Evolutionary conservation across 2,329 filamentous ascomycete species (phyloP), one percentile per base, ranked within the genome.

Genomic region (Aureobasidium sp.): DNA sequence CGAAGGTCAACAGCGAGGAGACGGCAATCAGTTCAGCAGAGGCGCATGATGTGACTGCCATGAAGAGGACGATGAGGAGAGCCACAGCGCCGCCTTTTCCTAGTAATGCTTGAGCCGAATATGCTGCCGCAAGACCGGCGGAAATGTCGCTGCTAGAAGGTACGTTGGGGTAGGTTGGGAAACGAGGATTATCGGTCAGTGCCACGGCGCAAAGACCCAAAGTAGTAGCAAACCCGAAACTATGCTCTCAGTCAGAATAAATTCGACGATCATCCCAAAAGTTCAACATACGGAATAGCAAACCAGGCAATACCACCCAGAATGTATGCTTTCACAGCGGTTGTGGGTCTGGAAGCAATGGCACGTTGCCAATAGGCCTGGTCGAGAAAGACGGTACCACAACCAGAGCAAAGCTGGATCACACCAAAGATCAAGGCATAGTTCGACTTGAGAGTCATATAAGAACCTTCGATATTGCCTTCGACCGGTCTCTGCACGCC

Each of bases 281-380:
- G 3, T 3, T 15, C 5, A 15, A 37, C 34, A 3, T 37, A 37
- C 34, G 34, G 34, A 13, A 24, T 44, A 5, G 76, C 78, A 63
- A 79, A 79, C 74, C 78, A 80, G 3, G 77, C 77, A 7, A 81
- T 67, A 0, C 78, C 77, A 20, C 76, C 78, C 3, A 81, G 70
- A 32, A 72, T 68, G 47, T 73, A 73, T 12, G 69, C 76, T 57
- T 68, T 69, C 0, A 78, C 73, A n/a, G 72, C 72, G 17, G 71
- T 73, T 10, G 71, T 69, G 2, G 75, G 74, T 9, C 71, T 65
- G 15, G 70, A 71, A 1, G 75, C 75, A 41, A 78, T 77, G 5
- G 78, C 78, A 55, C 76, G 70, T 65, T 80, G 77, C 76, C 75
- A 80, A 66, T 79, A 80, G 3, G 75, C 77, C 65, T 77, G 74